These are phyloP conservation scores for Fomitopsis palustris DNA, from an alignment of 1,284 basidiomycete genomes.

Conservation along the genomic window DNA sequence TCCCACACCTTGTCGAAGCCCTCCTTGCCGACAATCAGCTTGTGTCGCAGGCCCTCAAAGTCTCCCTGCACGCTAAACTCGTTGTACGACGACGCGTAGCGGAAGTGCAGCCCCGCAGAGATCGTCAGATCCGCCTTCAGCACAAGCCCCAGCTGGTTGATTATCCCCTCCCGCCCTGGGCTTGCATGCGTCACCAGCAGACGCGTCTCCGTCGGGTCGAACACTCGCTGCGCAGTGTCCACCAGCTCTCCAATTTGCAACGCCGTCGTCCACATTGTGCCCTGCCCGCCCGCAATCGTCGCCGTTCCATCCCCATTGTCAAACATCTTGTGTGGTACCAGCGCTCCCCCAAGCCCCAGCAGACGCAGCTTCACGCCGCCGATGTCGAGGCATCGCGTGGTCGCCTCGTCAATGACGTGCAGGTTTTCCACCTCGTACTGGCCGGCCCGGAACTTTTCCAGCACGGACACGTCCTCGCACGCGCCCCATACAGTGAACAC, in stretches of 20 bases:
- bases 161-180: slow-evolving; percentile 90
- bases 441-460: slow-evolving; percentile 89
- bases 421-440: slow-evolving; percentile 85
- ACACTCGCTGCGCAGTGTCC: slow-evolving; percentile 94
- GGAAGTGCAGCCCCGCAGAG: slow-evolving; percentile 95
- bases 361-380: slow-evolving; percentile 92
- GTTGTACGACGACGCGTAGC: slow-evolving; percentile 95
- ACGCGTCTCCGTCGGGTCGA: slow-evolving; percentile 91
- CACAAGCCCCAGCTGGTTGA: slow-evolving; percentile 86
- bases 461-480: slow-evolving; percentile 91
- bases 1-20: slow-evolving; percentile 92
- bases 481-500: slow-evolving; percentile 98
- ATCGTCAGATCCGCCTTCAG: slow-evolving; percentile 94
- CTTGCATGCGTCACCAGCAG: slow-evolving; percentile 91
- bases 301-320: slow-evolving; percentile 93
- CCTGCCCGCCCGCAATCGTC: slow-evolving; percentile 95
- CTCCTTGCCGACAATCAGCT: slow-evolving; percentile 78
- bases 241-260: slow-evolving; percentile 97
- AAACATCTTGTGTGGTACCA: slow-evolving; percentile 97
- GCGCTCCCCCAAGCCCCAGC: slow-evolving; percentile 92
- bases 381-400: slow-evolving; percentile 86
- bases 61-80: slow-evolving; percentile 94
- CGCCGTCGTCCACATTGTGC: slow-evolving; percentile 99
- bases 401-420: slow-evolving; percentile 92
- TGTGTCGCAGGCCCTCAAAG: slow-evolving; percentile 85